phyloP scores from a whole-genome alignment of 1,284 basidiomycete species.

The Cerioporus squamosus region DNA sequence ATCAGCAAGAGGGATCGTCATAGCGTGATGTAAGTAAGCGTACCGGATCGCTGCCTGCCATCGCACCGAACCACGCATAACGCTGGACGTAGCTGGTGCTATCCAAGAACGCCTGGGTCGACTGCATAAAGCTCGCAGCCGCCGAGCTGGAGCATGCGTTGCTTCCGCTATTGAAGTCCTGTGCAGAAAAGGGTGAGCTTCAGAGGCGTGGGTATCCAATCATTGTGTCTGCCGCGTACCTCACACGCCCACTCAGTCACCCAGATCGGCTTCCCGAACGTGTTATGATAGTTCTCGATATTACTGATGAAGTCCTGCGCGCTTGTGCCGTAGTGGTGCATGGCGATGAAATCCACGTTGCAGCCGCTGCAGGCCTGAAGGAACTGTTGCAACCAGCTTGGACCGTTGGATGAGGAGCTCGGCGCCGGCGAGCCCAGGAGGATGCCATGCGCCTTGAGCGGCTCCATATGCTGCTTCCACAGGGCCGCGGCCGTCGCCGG shows the following conservation, averaged over 20 bases:
- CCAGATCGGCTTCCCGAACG: slow-evolving; percentile 53
- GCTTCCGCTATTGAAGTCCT: background rate
- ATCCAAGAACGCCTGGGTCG: background rate
- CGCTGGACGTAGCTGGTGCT: background rate
- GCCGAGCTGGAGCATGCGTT: background rate
- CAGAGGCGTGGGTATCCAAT: too few species aligned
- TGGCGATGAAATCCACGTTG: slow-evolving; percentile 48
- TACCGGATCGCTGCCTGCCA: too few species aligned
- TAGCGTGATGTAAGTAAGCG: too few species aligned
- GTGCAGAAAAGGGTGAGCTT: background rate
- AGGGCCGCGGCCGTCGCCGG: slow-evolving; percentile 51
- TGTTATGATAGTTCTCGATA: slow-evolving; percentile 49
- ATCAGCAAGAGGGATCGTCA: too few species aligned
- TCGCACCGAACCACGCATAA: background rate
- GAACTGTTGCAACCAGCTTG: too few species aligned
- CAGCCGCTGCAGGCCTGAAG: slow-evolving; percentile 61
- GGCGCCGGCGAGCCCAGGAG: slow-evolving; percentile 66
- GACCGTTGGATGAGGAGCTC: slow-evolving; percentile 56
- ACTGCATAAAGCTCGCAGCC: background rate
- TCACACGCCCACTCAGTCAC: slow-evolving; percentile 72
- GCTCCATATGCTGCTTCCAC: slow-evolving; percentile 68
- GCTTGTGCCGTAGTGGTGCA: slow-evolving; percentile 64
- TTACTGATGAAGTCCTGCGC: slow-evolving; percentile 52
- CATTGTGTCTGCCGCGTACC: slow-evolving; percentile 35
- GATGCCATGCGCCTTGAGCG: slow-evolving; percentile 62